A percentile compares a stretch with the other conserved stretches of the same genome.
Conservation (phyloP, 73 alveolate species). For the Tetrahymena elliotti region DNA sequence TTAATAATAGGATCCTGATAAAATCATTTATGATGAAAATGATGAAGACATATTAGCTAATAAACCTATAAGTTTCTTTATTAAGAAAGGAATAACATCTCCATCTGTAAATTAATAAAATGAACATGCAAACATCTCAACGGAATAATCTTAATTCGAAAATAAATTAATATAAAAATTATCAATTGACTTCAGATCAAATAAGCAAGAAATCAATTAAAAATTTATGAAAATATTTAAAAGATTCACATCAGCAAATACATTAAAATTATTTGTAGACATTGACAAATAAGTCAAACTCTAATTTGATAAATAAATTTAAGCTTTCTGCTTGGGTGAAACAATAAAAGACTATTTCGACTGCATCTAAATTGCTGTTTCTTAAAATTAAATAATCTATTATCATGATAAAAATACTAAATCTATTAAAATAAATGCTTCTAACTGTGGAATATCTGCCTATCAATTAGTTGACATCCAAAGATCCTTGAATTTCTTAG, state of each 20-base stretch:
- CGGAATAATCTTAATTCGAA: not conserved
- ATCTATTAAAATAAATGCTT: not conserved
- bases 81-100: not conserved
- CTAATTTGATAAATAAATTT: not conserved
- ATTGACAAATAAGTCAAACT: not conserved
- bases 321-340: not conserved
- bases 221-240: not conserved
- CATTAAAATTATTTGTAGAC: not conserved
- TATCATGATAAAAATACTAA: not conserved
- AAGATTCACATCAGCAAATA: not conserved
- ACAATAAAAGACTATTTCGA: not conserved
- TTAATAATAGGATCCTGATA: not conserved
- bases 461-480: not conserved
- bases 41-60: not conserved
- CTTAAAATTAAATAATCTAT: not conserved
- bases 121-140: not conserved
- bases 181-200: not conserved
- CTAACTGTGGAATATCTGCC: not conserved
- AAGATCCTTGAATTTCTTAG: not conserved
- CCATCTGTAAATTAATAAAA: not conserved
- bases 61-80: not conserved
- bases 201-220: not conserved
- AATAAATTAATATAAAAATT: not conserved
- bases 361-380: not conserved
- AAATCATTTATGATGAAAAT: not conserved